Evolutionary conservation across 208 protist species (phyloP).

Genomic region (Perkinsela sp.): DNA sequence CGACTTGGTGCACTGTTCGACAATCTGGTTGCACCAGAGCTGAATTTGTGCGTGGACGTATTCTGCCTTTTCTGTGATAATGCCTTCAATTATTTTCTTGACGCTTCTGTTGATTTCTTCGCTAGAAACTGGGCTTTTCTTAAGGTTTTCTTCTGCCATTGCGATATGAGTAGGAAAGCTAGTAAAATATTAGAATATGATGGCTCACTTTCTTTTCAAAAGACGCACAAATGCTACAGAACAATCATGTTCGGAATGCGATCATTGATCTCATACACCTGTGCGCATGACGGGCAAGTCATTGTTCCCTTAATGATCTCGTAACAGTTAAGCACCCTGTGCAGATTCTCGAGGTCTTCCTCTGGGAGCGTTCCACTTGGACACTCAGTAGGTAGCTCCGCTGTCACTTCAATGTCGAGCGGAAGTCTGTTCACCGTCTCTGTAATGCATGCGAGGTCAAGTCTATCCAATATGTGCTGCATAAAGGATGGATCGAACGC

Average conservation of each 20-base stretch:
- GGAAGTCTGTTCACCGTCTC: not conserved
- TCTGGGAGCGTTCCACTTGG: not conserved
- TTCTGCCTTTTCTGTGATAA: not conserved
- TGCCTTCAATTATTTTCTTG: not conserved
- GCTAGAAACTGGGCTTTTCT: not conserved
- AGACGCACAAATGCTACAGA: too few species aligned
- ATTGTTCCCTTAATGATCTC: not conserved
- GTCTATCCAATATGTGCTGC: not conserved
- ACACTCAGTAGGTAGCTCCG: not conserved
- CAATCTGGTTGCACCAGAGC: not conserved
- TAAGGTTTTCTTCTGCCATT: too few species aligned
- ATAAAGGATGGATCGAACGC: not conserved
- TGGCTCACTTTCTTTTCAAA: too few species aligned
- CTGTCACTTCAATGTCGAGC: not conserved
- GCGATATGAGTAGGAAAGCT: too few species aligned
- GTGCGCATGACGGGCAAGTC: not conserved
- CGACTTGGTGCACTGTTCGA: not conserved
- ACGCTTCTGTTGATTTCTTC: not conserved
- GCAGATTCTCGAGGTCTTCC: not conserved
- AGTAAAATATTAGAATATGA: too few species aligned
- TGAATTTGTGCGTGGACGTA: not conserved
- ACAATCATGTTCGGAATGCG: not conserved
- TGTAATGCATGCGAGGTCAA: not conserved
- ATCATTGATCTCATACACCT: slow-evolving; percentile 1
- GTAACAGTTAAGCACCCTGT: not conserved